phyloP scores from a whole-genome alignment of 1,284 basidiomycete species.

The Ceraceosorus guamensis region DNA sequence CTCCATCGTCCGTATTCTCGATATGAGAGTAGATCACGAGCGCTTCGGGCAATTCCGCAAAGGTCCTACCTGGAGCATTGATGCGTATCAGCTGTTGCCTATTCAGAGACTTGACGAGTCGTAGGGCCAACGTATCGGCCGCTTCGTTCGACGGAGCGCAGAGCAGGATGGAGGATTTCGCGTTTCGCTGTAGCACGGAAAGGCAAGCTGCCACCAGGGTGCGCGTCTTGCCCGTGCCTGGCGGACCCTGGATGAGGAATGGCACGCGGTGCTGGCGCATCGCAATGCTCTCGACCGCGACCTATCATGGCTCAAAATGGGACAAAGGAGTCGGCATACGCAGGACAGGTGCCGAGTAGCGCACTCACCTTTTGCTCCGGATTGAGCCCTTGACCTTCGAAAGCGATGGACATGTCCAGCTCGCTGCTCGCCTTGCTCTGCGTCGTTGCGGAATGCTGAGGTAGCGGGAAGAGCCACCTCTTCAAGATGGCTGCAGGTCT shows the following conservation, averaged over 20 bases:
- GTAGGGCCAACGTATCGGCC: conserved; percentile 49
- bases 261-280: conserved; percentile 21
- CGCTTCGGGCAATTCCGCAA: conserved; percentile 47
- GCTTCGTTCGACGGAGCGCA: conserved; percentile 50
- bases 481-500: conserved; percentile 4
- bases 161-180: conserved; percentile 43
- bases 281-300: conserved; percentile 28
- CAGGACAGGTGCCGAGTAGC: background rate
- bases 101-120: conserved; percentile 30
- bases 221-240: conserved; percentile 49
- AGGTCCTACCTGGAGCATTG: conserved; percentile 47
- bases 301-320: background rate
- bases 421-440: background rate
- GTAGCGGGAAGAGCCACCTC: conserved; percentile 8
- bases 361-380: conserved; percentile 24
- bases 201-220: conserved; percentile 42
- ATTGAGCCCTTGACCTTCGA: conserved; percentile 7
- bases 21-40: conserved; percentile 9
- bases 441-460: background rate
- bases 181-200: conserved; percentile 46
- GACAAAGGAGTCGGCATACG: background rate
- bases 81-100: conserved; percentile 39
- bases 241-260: conserved; percentile 24
- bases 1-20: background rate
- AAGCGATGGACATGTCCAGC: background rate